A percentile compares a stretch with the other conserved stretches of the same genome.
phyloP scores from a whole-genome alignment of 352 stramenopile genomes.

The Pythium rhizo-oryzae region DNA sequence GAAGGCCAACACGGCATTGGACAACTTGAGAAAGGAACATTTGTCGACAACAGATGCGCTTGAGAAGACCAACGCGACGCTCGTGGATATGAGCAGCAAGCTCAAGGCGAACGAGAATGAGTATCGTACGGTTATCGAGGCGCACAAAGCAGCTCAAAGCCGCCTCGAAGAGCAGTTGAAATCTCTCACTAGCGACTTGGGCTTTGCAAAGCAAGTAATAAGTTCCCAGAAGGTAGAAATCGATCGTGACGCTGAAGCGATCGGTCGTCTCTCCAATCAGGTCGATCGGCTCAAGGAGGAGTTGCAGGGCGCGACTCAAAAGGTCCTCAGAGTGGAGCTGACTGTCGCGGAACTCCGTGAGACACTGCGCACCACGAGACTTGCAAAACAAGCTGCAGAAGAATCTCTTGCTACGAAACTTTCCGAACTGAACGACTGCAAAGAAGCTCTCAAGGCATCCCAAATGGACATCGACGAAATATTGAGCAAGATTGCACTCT shows the following conservation, averaged over 20 bases:
- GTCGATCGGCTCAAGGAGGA: background rate
- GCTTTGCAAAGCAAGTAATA: conserved; percentile 1
- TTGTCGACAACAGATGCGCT: background rate
- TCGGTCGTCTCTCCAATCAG: background rate
- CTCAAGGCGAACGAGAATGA: background rate
- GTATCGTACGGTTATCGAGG: background rate
- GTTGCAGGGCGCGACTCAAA: background rate
- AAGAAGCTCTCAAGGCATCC: background rate
- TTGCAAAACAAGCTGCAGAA: background rate
- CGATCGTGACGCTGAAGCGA: background rate
- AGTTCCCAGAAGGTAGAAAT: background rate
- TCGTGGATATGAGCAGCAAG: background rate
- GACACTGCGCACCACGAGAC: background rate
- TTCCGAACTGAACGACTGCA: conserved; percentile 4
- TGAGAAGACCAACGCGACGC: background rate
- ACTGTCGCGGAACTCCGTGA: background rate
- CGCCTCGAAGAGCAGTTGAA: background rate
- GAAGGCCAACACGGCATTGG: background rate
- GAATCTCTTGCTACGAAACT: background rate
- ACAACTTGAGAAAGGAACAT: background rate
- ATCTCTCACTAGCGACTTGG: background rate
- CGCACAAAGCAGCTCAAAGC: background rate
- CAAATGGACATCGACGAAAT: background rate
- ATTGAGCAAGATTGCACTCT: background rate
- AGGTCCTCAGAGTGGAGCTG: background rate